Percentiles rank a stretch among this genome's conserved stretches.
phyloP scores from a whole-genome alignment of 345 rosid genomes.

The Corymbia maculata region DNA sequence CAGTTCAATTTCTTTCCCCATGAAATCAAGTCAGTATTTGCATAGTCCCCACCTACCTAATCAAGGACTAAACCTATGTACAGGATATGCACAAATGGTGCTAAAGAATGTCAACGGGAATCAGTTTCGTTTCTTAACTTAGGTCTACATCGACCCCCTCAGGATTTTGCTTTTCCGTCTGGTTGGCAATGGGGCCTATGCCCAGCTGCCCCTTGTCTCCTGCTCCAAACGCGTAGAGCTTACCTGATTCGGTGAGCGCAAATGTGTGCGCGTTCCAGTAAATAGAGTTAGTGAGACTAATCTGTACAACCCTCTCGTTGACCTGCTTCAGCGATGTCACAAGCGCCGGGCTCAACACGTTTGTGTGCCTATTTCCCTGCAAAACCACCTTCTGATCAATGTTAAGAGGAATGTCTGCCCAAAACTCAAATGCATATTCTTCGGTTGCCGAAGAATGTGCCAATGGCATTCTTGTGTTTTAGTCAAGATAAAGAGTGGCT shows the following conservation, averaged over 20 bases:
- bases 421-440: not conserved
- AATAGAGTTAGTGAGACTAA: conserved; percentile 76
- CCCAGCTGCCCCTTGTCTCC: conserved; percentile 98
- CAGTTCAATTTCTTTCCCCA: not conserved
- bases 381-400: not conserved
- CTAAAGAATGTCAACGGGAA: not conserved
- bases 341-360: conserved; percentile 57
- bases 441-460: not conserved
- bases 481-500: not conserved
- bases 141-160: conserved; percentile 67
- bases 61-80: conserved; percentile 24
- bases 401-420: not conserved
- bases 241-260: conserved; percentile 80
- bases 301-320: conserved; percentile 74
- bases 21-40: not conserved
- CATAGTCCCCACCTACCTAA: conserved; percentile 20
- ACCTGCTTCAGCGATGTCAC: conserved; percentile 64
- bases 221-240: conserved; percentile 77
- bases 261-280: conserved; percentile 87
- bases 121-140: conserved; percentile 20
- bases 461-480: not conserved
- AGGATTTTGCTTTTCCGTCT: conserved; percentile 68
- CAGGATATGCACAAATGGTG: conserved; percentile 18
- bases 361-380: conserved; percentile 59
- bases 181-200: conserved; percentile 47